Base-by-base conservation (phyloP, 2,329 filamentous ascomycete genomes). In the Neofusicoccum sp. region DNA sequence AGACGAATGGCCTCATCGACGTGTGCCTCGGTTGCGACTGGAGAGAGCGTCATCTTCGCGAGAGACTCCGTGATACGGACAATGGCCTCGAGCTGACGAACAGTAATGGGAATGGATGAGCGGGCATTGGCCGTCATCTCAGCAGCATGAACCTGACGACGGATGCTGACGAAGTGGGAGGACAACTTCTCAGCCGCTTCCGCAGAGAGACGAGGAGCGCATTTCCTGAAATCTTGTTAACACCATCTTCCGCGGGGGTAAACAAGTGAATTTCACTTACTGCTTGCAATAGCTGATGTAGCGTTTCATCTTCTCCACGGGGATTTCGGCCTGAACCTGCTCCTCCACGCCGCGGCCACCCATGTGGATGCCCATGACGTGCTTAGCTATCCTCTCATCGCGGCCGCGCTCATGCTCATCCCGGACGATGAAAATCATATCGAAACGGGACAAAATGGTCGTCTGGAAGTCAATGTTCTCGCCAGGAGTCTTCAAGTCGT, bases 401-500 rank as follows among this genome's bases (percentile, higher is more conserved):
- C 93, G 90, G 61, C 86, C 88, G 45, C 91, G 85, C 64, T 93
- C 91, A 74, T 99, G 95, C 64, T 96, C 92, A 74, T 99, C 95
- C 68, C 90, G 91, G 64, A 99, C 93, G 66, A 99, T 97, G 80
- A 98, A 99, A 66, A 99, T 98, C 91, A 99, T 97, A 76, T 99
- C 95, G 74, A 99, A 99, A 84, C 95, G 90, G 2, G 93, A 98
- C 66, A 99, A 74, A 70, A 99, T 98, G 3, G 95, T 99, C 0
- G 95, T 99, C 72, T 99, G 95, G 77, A 99, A 99, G 76, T 99
- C 95, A 67, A 99, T 99, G 73, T 99, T 99, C 76, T 99, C 95
- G 62, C 95, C 95, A 0, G 95, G 95, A 0, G 90, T 92, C 76
- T 98, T 98, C 81, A 99, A 88, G 71, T 99, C 95, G 74, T 99